phyloP scores from a whole-genome alignment of 1,284 basidiomycete species.

The Trametes polyzona region DNA sequence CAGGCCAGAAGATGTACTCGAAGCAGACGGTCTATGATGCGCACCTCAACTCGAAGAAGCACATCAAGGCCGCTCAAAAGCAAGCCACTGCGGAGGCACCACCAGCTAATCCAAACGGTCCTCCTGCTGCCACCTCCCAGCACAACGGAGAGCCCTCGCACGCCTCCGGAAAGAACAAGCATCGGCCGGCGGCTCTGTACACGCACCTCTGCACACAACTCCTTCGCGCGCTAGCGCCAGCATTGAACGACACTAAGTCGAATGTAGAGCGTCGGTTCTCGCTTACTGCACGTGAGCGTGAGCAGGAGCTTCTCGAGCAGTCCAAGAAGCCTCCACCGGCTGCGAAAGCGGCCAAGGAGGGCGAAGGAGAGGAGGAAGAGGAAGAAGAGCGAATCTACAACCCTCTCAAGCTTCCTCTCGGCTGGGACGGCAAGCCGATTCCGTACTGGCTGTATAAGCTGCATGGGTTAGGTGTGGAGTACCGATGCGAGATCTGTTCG shows the following conservation, averaged over 20 bases:
- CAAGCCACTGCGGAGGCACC: constrained; percentile 58
- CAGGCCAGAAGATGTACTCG: constrained; percentile 91
- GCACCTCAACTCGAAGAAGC: constrained; percentile 93
- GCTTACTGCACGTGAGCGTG: constrained; percentile 93
- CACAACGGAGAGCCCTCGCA: constrained; percentile 33
- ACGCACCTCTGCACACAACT: constrained; percentile 76
- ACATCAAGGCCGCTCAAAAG: constrained; percentile 86
- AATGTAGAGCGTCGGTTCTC: constrained; percentile 97
- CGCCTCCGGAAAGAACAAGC: constrained; percentile 57
- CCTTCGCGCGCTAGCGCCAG: constrained; percentile 65
- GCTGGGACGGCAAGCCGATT: constrained; percentile 98
- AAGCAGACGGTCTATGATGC: constrained; percentile 99
- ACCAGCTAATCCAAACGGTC: constrained; percentile 65
- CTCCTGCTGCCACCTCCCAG: constrained; percentile 36
- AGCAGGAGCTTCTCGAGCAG: constrained; percentile 90
- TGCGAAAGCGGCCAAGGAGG: constrained; percentile 47
- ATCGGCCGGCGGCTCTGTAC: constrained; percentile 71
- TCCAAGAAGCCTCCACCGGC: constrained; percentile 66
- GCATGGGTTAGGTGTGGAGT: constrained; percentile 96
- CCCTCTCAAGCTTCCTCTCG: constrained; percentile 94
- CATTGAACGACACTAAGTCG: constrained; percentile 86
- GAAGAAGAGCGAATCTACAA: constrained; percentile 97
- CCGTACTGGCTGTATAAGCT: constrained; percentile 99
- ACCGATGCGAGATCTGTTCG: constrained; percentile 97
- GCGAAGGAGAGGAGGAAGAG: constrained; percentile 73